Evolutionary conservation across 345 rosid genomes (phyloP).

Genomic region (Psidium friedrichsthalianum): DNA sequence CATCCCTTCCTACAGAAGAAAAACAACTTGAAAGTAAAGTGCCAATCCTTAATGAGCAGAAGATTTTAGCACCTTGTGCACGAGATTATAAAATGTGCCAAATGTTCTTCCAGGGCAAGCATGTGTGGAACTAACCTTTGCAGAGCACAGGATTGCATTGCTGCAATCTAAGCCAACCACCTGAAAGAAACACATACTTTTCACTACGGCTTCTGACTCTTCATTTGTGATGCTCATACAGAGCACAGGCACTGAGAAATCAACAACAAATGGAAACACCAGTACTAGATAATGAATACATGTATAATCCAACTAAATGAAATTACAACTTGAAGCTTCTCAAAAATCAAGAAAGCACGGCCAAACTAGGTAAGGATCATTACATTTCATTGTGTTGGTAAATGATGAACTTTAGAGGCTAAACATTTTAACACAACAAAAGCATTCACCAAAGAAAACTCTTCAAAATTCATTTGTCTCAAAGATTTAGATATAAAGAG

Average conservation of each 20-base stretch:
- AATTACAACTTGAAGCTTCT: not conserved
- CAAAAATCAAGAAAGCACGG: not conserved
- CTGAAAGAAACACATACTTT: conserved; percentile 16
- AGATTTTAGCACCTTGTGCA: not conserved
- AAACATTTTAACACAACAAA: not conserved
- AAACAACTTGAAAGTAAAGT: not conserved
- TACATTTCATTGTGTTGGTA: not conserved
- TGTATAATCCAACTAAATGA: not conserved
- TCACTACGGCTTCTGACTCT: not conserved
- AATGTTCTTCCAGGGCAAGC: not conserved
- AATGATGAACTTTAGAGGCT: not conserved
- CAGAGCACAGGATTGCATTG: conserved; percentile 87
- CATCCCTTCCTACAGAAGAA: conserved; percentile 68
- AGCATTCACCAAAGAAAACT: not conserved
- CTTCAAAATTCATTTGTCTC: not conserved
- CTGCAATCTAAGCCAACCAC: conserved; percentile 94
- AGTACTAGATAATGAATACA: not conserved
- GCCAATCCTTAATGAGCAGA: not conserved
- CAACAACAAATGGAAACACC: not conserved
- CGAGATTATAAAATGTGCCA: not conserved
- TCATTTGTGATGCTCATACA: conserved; percentile 5
- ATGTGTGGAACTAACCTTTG: conserved; percentile 56
- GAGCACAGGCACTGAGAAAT: not conserved
- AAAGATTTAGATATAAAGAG: not conserved
- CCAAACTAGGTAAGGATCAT: not conserved